These are phyloP conservation scores for Nelumbo lutea DNA, from an alignment of 164 flowering plant species.

Conservation along the genomic window DNA sequence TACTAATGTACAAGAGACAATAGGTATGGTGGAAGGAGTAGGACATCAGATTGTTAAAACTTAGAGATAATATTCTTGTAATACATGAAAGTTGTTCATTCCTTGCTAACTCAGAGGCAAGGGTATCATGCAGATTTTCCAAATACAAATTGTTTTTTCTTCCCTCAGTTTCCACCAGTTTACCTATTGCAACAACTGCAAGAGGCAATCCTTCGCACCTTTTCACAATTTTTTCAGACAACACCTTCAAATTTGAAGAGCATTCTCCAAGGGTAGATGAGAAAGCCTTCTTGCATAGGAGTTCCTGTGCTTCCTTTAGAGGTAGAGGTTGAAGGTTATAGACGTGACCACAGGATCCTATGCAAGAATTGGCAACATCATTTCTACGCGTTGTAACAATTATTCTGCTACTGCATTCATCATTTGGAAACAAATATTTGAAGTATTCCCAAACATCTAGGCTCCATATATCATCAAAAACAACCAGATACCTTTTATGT, in stretches of 20 bases:
- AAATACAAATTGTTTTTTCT: background rate
- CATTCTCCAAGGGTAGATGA: background rate
- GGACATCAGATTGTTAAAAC: background rate
- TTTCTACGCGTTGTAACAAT: constrained; percentile 4
- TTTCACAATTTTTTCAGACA: background rate
- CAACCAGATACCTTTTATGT: background rate
- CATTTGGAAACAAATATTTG: background rate
- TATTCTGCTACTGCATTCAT: background rate
- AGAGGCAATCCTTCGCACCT: constrained; percentile 11
- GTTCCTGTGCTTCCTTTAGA: no score
- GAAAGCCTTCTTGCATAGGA: no score
- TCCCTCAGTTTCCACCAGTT: background rate
- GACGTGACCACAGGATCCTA: no score
- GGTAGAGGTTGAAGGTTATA: no score
- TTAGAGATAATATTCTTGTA: background rate
- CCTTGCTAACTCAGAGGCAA: background rate
- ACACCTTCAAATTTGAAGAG: constrained; percentile 1
- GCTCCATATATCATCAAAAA: constrained; percentile 11
- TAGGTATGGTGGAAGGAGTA: background rate
- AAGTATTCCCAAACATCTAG: background rate
- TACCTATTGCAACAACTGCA: constrained; percentile 3
- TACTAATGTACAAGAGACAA: constrained; percentile 6
- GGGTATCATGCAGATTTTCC: background rate
- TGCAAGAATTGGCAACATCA: background rate
- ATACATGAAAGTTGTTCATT: no score